Evolutionary conservation across 768 basidiomycete genomes (phyloP), one percentile per base, ranked within the genome.

Genomic region (Lepiota subincarnata): DNA sequence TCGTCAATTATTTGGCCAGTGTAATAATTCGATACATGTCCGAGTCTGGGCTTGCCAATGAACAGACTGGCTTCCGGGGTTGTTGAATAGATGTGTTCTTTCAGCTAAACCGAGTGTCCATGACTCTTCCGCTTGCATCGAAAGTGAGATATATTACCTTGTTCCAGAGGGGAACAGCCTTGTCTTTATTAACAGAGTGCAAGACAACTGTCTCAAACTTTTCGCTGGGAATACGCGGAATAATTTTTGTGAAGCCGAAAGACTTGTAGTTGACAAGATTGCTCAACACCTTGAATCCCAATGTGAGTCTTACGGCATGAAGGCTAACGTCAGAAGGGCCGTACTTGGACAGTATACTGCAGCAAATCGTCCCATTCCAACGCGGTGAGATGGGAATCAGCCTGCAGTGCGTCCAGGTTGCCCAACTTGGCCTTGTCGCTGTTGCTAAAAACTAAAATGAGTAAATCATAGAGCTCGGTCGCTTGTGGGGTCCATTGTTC

Each of bases 11-110:
- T 64, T 55, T 87, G 77, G 0, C 89, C 90, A 22, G 86, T 81
- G 64, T 95, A 95, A 67, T 94, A 95, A 64, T 92, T 90, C 26
- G 86, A 89, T 48, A 90, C 65, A 55, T 93, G 89, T 0, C 92
- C 92, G 18, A 82, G 73, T 49, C 69, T 75, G 40, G 84, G 87
- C 65, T 93, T 92, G 48, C 92, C 92, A 57, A 95, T 86, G 66
- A 80, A 84, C 53, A 91, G 74, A 47, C 76, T 80, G 0, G 77
- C 66, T 63, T 89, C 84, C 1, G 92, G 91, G 20, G 69, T 62
- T 11, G 75, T 60, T 2, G 84, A 72, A 65, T 92, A 94, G 40
- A 94, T 87, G 63, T 89, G 82, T 1, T 77, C 82, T 66, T 82
- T 82, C 58, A 93, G 70, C 87, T 92, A 59, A 61, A 41, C 22